Base-by-base conservation (phyloP, 805 yeast genomes). In the Ascoidea rubescens region DNA sequence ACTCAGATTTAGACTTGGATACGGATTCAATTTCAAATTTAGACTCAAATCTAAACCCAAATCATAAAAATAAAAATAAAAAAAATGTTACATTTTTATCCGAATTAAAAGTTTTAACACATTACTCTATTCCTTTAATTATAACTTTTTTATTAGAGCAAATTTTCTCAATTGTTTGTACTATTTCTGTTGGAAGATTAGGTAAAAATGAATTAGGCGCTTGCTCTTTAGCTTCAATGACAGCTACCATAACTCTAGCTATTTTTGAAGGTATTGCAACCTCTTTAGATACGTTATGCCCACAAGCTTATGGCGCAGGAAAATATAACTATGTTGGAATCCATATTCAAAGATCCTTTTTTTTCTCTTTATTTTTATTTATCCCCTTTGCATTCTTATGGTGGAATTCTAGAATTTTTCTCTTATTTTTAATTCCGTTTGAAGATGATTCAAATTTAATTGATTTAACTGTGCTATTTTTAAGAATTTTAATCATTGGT, bases 261-360 rank as follows among this genome's bases (percentile, higher is more conserved):
- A 72, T 86, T 42, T 81, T 86, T 59, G 91, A 85, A 62, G 96
- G 95, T 32, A 75, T 87, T 50, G 80, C 93, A 0, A 85, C 95
- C 0, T 84, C 89, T 49, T 71, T 87, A 54, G 96, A 87, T 62
- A 85, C 95, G 0, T 70, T 87, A 44, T 84, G 93, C 60, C 84
- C 95, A 0, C 95, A 87, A 65, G 91, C 95, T 0, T 87, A 77
- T 64, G 95, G 95, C 6, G 84, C 93, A 5, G 84, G 84, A 28
- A 77, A 82, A 53, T 74, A 72, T 55, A 72, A 75, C 48, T 71
- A 81, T 55, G 95, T 87, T 4, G 95, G 95, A 0, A 62, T 79
- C 16, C 87, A 86, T 64, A 69, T 83, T 58, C 93, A 85, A 63
- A 74, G 86, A 58, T 84, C 90, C 61, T 72, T 81, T 31, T 72